Evolutionary conservation across 2,329 filamentous ascomycete species (phyloP).

Genomic region (Talaromyces sp.): DNA sequence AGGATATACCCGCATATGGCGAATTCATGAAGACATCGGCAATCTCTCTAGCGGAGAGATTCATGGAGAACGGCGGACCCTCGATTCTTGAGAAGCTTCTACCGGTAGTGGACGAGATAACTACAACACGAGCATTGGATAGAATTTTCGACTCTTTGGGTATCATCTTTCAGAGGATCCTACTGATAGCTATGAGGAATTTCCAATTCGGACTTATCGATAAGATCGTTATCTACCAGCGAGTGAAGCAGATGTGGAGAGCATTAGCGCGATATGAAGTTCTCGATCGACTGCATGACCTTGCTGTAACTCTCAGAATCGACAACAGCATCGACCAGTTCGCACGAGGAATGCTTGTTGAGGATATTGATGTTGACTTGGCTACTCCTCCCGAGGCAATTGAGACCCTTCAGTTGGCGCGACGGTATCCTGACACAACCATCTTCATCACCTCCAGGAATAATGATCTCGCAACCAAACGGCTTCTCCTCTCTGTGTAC

Average conservation of each 20-base stretch:
- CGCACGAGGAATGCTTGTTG: constrained; percentile 3
- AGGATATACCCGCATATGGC: background rate
- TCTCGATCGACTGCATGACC: constrained; percentile 3
- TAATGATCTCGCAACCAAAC: background rate
- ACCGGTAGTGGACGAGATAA: background rate
- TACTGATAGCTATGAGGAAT: background rate
- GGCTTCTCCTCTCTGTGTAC: background rate
- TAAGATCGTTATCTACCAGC: background rate
- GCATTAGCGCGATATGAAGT: background rate
- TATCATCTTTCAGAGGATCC: background rate
- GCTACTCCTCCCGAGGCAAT: background rate
- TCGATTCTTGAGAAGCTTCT: background rate
- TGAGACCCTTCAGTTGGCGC: background rate
- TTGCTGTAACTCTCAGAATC: background rate
- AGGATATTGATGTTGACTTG: constrained; percentile 6
- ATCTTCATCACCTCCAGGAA: constrained; percentile 6
- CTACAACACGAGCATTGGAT: background rate
- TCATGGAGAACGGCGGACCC: constrained; percentile 1
- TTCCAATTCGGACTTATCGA: background rate
- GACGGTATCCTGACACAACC: background rate
- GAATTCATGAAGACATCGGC: background rate
- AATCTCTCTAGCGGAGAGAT: background rate
- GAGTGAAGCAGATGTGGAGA: background rate
- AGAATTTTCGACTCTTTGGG: background rate
- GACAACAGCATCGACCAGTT: background rate